These are phyloP conservation scores for Perkinsela sp. DNA, from an alignment of 208 protist genomes.

Conservation along the genomic window DNA sequence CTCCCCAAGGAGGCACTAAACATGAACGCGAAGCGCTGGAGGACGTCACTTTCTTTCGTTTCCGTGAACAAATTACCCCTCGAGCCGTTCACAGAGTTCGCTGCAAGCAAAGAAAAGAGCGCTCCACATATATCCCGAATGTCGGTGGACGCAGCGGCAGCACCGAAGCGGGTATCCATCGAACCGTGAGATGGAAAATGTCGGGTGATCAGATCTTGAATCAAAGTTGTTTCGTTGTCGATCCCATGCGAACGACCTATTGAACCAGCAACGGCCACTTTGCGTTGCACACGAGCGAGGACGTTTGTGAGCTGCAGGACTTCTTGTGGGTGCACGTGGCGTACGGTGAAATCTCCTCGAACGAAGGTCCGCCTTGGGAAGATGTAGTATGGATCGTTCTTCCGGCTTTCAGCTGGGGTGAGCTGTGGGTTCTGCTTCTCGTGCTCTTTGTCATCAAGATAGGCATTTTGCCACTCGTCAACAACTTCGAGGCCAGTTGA, in stretches of 20 bases:
- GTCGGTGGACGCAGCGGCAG: background rate
- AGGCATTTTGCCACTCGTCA: background rate
- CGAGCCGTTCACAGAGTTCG: background rate
- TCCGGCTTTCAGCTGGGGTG: background rate
- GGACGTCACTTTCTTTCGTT: background rate
- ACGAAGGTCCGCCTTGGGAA: background rate
- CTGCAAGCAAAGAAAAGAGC: background rate
- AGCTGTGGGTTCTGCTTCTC: too few species aligned
- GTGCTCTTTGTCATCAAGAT: background rate
- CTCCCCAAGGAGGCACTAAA: background rate
- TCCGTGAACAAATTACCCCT: background rate
- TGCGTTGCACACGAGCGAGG: background rate
- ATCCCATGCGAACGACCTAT: background rate
- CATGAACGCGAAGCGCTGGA: background rate
- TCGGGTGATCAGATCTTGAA: background rate
- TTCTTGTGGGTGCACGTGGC: background rate
- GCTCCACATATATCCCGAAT: background rate
- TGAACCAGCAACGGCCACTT: background rate
- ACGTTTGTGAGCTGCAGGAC: background rate
- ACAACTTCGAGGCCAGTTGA: background rate
- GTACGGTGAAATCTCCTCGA: background rate
- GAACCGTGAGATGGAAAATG: background rate
- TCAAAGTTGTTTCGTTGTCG: background rate
- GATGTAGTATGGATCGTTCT: background rate
- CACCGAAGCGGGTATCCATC: background rate